These are phyloP conservation scores for Daldinia decipiens DNA, from an alignment of 495 filamentous ascomycete species.

Conservation along the genomic window DNA sequence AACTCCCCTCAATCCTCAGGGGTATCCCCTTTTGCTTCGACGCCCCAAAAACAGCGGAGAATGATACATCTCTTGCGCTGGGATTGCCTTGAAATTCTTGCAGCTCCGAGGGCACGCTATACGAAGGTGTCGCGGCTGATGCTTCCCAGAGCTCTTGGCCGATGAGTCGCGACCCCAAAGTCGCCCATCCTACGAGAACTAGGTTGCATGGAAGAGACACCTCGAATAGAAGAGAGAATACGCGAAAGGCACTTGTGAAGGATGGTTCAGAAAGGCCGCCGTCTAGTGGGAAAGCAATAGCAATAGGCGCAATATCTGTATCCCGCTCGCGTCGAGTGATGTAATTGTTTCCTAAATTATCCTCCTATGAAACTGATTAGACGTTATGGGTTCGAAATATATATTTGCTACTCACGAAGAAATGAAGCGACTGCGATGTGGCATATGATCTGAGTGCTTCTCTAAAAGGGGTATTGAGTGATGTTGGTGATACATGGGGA, in stretches of 20 bases:
- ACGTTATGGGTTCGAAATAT: not conserved
- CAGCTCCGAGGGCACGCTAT: not conserved
- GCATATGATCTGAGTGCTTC: not conserved
- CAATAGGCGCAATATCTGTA: not conserved
- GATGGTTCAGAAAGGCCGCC: not conserved
- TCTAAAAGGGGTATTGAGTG: not conserved
- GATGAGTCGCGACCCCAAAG: not conserved
- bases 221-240: not conserved
- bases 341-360: not conserved
- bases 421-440: not conserved
- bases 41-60: not conserved
- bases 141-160: not conserved
- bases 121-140: not conserved
- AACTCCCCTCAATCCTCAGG: not conserved
- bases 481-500: not conserved
- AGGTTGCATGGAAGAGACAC: not conserved
- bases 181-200: not conserved
- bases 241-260: not conserved
- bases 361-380: not conserved
- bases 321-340: not conserved
- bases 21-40: not conserved
- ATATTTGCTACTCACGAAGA: not conserved
- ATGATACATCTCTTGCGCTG: not conserved
- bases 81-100: not conserved
- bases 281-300: not conserved